Percentiles rank a stretch among this genome's conserved stretches.
These are phyloP conservation scores for Phylloporus sp. DNA, from an alignment of 768 basidiomycete genomes.

Conservation along the genomic window DNA sequence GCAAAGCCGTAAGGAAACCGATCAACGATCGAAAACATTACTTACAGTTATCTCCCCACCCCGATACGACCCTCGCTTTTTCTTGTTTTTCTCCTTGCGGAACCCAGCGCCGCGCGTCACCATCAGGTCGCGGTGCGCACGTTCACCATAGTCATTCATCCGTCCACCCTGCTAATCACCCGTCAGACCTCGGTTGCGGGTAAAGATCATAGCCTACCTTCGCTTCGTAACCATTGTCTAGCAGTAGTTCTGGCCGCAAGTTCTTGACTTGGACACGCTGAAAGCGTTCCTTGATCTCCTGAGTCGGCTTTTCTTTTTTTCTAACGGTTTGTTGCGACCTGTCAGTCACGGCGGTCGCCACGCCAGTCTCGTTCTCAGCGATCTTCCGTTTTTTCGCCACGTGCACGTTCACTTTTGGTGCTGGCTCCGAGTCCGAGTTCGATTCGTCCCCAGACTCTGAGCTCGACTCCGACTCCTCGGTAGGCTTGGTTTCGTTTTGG, in stretches of 20 bases:
- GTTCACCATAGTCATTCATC: constrained; percentile 80
- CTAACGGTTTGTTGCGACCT: background rate
- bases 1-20: background rate
- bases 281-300: constrained; percentile 64
- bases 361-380: constrained; percentile 46
- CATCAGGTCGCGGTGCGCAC: constrained; percentile 82
- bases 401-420: constrained; percentile 13
- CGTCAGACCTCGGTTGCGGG: background rate
- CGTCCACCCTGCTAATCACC: constrained; percentile 49
- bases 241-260: constrained; percentile 35
- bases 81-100: constrained; percentile 99
- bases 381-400: constrained; percentile 61
- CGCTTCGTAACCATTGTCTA: constrained; percentile 77
- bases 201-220: constrained; percentile 49
- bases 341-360: constrained; percentile 40
- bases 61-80: constrained; percentile 91
- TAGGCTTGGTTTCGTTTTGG: background rate
- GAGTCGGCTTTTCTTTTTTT: constrained; percentile 22
- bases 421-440: constrained; percentile 3
- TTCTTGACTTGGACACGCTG: constrained; percentile 70
- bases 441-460: constrained; percentile 25
- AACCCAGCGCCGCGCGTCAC: constrained; percentile 94
- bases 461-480: constrained; percentile 12
- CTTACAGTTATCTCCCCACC: constrained; percentile 94
- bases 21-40: background rate